A percentile compares a stretch with the other conserved stretches of the same genome.
Evolutionary conservation across 176 grass and related monocot species (phyloP).

Genomic region (barley (Hordeum vulgare)): DNA sequence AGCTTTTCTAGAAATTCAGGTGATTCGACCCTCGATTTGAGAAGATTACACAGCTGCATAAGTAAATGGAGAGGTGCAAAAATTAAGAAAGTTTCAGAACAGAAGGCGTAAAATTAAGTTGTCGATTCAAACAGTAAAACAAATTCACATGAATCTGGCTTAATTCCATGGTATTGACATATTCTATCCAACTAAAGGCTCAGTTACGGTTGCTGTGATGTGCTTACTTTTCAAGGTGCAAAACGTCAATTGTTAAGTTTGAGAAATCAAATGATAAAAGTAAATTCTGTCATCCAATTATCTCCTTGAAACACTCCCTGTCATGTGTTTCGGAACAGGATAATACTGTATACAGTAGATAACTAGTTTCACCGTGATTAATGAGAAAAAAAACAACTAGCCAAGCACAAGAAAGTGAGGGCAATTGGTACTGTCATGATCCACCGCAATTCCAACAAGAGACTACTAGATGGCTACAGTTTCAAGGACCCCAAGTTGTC

Average conservation of each 20-base stretch:
- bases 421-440: background rate
- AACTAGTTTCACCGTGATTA: background rate
- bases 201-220: background rate
- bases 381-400: background rate
- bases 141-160: background rate
- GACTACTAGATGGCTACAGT: background rate
- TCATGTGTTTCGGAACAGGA: background rate
- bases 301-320: background rate
- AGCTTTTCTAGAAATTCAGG: conserved; percentile 90
- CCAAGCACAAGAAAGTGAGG: background rate
- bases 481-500: background rate
- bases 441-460: background rate
- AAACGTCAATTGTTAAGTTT: background rate
- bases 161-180: background rate
- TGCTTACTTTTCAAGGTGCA: background rate
- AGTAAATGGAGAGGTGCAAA: background rate
- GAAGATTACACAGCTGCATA: conserved; percentile 72
- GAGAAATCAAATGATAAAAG: background rate
- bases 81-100: background rate
- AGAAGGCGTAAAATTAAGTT: background rate
- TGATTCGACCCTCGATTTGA: conserved; percentile 89
- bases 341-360: background rate
- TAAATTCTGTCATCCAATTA: background rate
- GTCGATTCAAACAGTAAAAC: background rate
- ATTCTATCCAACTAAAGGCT: background rate